Conservation (phyloP, 2,329 filamentous ascomycete genomes). For the Colletotrichum tropicale region DNA sequence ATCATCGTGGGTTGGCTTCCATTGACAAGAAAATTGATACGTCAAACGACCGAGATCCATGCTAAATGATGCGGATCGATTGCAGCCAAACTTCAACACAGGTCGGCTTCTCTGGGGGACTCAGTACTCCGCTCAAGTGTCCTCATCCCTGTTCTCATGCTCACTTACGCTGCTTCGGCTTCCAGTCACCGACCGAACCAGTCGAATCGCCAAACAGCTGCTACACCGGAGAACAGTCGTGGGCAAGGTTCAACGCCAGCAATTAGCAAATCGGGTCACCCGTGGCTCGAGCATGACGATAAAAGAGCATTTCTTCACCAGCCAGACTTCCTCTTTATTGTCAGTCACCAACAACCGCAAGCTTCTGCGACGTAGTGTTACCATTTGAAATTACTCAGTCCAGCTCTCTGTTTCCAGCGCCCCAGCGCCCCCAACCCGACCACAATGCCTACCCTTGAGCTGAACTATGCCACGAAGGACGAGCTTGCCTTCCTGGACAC, state of each 20-base stretch:
- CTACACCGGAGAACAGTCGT: not conserved
- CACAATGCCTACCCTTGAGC: slow-evolving; percentile 6
- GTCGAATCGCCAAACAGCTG: not conserved
- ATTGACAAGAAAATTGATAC: too few relatives aligned
- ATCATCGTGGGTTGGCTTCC: rapidly evolving
- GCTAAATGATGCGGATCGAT: not conserved
- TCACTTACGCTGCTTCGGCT: not conserved
- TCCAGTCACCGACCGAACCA: not conserved
- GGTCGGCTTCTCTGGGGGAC: not conserved
- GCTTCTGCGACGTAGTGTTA: rapidly evolving
- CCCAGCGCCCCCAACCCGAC: not conserved
- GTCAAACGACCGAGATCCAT: too few relatives aligned
- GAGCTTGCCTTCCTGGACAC: slow-evolving; percentile 6
- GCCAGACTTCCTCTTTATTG: rapidly evolving
- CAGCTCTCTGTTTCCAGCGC: not conserved
- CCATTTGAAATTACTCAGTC: not conserved
- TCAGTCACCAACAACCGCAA: not conserved
- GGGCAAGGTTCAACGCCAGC: not conserved
- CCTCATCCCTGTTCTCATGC: not conserved
- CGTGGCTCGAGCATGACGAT: not conserved
- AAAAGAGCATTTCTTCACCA: not conserved
- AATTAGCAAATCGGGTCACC: not conserved
- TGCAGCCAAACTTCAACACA: rapidly evolving
- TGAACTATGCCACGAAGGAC: not conserved
- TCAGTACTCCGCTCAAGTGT: not conserved